Evolutionary conservation across 768 basidiomycete genomes (phyloP).

Genomic region (Trametes elegans): DNA sequence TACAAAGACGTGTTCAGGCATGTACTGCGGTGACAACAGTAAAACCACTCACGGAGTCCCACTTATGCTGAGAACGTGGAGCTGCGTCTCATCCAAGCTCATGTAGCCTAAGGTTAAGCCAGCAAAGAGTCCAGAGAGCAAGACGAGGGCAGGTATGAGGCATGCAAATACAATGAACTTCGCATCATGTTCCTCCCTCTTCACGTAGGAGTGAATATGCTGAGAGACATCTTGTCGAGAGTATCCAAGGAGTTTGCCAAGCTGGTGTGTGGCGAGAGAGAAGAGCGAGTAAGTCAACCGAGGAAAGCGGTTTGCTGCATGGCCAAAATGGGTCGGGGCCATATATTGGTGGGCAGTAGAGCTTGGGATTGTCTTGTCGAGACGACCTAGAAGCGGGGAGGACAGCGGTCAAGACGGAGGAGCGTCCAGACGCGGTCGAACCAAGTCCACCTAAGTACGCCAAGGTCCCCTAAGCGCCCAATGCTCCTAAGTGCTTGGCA

Average conservation of each 20-base stretch:
- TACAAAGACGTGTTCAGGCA: constrained; percentile 26
- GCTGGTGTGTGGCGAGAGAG: constrained; percentile 15
- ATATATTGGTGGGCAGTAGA: not conserved
- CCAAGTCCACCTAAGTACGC: not conserved
- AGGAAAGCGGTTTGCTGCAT: constrained; percentile 15
- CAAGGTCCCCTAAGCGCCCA: not conserved
- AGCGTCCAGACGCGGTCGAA: not conserved
- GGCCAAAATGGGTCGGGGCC: constrained; percentile 12
- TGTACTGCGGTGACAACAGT: not conserved
- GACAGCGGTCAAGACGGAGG: not conserved
- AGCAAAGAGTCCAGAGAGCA: constrained; percentile 79
- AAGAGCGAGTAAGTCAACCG: constrained; percentile 18
- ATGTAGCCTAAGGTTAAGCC: constrained; percentile 86
- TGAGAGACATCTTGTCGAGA: constrained; percentile 8
- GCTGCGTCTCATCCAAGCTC: constrained; percentile 85
- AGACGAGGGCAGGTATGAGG: constrained; percentile 76
- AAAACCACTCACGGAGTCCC: constrained; percentile 64
- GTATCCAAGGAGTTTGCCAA: constrained; percentile 11
- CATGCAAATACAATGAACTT: constrained; percentile 39
- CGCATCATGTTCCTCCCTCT: constrained; percentile 25
- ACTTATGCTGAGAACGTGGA: constrained; percentile 76
- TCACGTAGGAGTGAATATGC: constrained; percentile 29
- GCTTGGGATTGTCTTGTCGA: not conserved
- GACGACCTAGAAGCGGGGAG: not conserved
- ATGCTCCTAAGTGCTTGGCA: not conserved